Evolutionary conservation across 441 rosid species (phyloP).

Genomic region (Pelargonium fulgidum): DNA sequence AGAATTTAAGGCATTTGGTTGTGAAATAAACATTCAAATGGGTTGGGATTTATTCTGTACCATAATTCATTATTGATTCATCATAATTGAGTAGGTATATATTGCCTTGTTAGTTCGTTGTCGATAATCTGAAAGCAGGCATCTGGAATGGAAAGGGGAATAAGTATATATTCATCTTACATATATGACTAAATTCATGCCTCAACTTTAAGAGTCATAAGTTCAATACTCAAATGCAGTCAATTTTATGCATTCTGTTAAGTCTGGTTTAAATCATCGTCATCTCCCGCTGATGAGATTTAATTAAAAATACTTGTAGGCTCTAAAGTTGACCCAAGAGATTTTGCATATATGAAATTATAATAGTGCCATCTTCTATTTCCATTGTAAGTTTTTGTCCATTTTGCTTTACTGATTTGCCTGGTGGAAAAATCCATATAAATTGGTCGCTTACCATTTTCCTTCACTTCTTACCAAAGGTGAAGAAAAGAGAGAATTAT

Average conservation of each 20-base stretch:
- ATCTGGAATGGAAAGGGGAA: too few species aligned
- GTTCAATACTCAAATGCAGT: background rate
- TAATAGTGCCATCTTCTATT: background rate
- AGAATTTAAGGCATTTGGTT: too few species aligned
- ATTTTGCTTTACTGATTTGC: background rate
- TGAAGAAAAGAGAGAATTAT: background rate
- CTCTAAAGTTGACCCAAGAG: background rate
- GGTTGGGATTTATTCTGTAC: too few species aligned
- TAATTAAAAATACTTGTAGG: background rate
- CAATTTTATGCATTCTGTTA: background rate
- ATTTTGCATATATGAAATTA: background rate
- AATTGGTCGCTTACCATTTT: background rate
- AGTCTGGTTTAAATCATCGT: background rate
- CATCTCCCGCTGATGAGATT: background rate
- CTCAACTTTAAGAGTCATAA: background rate
- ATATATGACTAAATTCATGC: background rate
- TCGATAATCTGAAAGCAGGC: too few species aligned
- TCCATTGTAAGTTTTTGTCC: too few species aligned
- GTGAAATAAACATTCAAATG: too few species aligned
- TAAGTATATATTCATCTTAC: background rate
- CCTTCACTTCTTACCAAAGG: background rate
- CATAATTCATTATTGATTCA: too few species aligned
- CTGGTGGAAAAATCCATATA: background rate
- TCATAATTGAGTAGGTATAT: too few species aligned
- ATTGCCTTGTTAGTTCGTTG: too few species aligned